Conservation (phyloP, 352 stramenopile genomes). For the Globisporangium orthogonon region DNA sequence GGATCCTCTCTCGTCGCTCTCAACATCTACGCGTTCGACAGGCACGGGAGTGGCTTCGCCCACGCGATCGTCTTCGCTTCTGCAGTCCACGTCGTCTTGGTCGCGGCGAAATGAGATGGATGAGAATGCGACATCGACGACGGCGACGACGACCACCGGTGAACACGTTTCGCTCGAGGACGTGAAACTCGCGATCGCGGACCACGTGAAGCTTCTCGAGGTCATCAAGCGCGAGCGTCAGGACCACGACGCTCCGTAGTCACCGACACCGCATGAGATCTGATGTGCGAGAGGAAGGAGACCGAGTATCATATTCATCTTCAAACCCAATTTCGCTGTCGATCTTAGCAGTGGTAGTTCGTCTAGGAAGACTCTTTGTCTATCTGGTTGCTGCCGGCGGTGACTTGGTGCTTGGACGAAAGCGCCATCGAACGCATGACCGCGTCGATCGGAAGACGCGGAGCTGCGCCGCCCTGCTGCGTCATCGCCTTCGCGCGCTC, state of each 20-base stretch:
- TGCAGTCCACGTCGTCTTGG: neutral
- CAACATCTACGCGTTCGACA: neutral
- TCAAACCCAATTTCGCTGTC: neutral
- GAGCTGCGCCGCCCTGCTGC: slow-evolving; percentile 3
- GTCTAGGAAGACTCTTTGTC: neutral
- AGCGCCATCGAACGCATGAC: slow-evolving; percentile 10
- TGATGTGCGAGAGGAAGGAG: neutral
- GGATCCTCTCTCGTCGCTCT: slow-evolving; percentile 3
- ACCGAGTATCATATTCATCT: neutral
- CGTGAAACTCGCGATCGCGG: slow-evolving; percentile 46
- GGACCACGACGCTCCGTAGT: slow-evolving; percentile 9
- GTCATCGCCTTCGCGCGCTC: slow-evolving; percentile 34
- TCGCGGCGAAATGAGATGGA: neutral
- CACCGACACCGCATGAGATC: neutral
- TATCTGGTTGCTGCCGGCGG: slow-evolving; percentile 1
- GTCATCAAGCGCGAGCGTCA: slow-evolving; percentile 35
- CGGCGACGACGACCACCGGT: neutral
- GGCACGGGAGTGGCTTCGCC: slow-evolving; percentile 1
- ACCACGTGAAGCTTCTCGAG: slow-evolving; percentile 45
- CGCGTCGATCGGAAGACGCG: slow-evolving; percentile 16
- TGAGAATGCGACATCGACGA: neutral
- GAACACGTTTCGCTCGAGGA: slow-evolving; percentile 19
- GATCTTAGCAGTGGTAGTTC: neutral
- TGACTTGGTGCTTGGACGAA: neutral
- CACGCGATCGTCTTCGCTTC: neutral